These are phyloP conservation scores for Entomophthora muscae DNA, from an alignment of 371 early-diverging fungal genomes.

Conservation along the genomic window DNA sequence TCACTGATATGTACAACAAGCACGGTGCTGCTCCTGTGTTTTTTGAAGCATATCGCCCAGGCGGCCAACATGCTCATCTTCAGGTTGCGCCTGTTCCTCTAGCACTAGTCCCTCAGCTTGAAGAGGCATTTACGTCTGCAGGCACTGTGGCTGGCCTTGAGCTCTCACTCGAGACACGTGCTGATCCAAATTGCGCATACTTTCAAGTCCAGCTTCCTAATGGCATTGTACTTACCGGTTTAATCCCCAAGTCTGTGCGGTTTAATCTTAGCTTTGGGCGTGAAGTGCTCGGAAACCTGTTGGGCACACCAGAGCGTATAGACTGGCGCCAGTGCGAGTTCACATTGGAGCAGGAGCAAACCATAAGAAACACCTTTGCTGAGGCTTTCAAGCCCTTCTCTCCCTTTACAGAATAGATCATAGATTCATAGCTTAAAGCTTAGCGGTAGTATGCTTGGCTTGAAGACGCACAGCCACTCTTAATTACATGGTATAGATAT, in stretches of 20 bases:
- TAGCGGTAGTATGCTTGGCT: too few species aligned
- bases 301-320: slow-evolving; percentile 38
- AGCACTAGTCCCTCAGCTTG: slow-evolving; percentile 12
- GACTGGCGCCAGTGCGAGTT: slow-evolving; percentile 55
- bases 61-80: slow-evolving; percentile 36
- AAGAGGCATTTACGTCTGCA: slow-evolving; percentile 16
- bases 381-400: slow-evolving; percentile 32
- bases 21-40: slow-evolving; percentile 34
- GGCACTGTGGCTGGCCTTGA: slow-evolving; percentile 19
- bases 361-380: slow-evolving; percentile 26
- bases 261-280: slow-evolving; percentile 59
- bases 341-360: slow-evolving; percentile 35
- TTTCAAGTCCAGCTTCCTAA: slow-evolving; percentile 45
- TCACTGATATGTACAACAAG: slow-evolving; percentile 23
- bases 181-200: slow-evolving; percentile 21
- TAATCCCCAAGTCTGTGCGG: slow-evolving; percentile 20
- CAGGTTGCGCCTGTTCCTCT: slow-evolving; percentile 34
- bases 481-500: too few species aligned
- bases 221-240: slow-evolving; percentile 23
- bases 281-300: slow-evolving; percentile 30
- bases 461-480: too few species aligned
- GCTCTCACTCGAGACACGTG: slow-evolving; percentile 20
- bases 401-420: background rate
- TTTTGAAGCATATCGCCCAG: slow-evolving; percentile 44
- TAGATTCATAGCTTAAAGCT: too few species aligned